Evolutionary conservation across 441 rosid species (phyloP).

Genomic region (Rhodomyrtus psidioides): DNA sequence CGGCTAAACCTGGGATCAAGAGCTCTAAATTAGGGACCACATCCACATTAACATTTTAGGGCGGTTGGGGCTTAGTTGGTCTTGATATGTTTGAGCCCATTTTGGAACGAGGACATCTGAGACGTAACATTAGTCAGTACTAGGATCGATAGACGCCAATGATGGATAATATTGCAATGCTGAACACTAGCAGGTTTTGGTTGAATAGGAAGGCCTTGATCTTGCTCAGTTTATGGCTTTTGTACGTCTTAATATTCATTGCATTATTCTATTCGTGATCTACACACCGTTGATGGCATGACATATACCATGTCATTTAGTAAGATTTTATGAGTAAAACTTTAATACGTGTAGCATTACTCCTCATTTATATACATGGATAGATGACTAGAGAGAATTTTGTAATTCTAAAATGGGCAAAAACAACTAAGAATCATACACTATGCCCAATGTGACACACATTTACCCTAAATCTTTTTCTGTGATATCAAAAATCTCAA

Average conservation of each 20-base stretch:
- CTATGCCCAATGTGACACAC: too few species aligned
- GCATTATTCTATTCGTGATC: not conserved
- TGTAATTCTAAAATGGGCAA: too few species aligned
- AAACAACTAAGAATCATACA: too few species aligned
- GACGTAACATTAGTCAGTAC: not conserved
- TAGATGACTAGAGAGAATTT: not conserved
- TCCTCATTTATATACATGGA: not conserved
- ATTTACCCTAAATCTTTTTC: too few species aligned
- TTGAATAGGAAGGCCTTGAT: not conserved
- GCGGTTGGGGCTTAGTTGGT: not conserved
- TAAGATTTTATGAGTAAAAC: not conserved
- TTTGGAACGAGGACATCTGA: not conserved
- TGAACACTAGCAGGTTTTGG: not conserved
- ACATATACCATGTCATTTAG: not conserved
- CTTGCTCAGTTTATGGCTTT: not conserved
- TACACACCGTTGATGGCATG: not conserved
- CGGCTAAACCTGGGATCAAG: accelerated
- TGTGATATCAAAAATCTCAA: too few species aligned
- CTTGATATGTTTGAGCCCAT: not conserved
- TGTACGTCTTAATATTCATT: not conserved
- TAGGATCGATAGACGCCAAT: not conserved
- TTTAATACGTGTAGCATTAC: not conserved
- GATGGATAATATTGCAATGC: not conserved
- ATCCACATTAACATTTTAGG: too few species aligned
- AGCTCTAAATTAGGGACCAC: not conserved